These are phyloP conservation scores for Calonectria henricotiae DNA, from an alignment of 2,329 filamentous ascomycete species.

Conservation along the genomic window DNA sequence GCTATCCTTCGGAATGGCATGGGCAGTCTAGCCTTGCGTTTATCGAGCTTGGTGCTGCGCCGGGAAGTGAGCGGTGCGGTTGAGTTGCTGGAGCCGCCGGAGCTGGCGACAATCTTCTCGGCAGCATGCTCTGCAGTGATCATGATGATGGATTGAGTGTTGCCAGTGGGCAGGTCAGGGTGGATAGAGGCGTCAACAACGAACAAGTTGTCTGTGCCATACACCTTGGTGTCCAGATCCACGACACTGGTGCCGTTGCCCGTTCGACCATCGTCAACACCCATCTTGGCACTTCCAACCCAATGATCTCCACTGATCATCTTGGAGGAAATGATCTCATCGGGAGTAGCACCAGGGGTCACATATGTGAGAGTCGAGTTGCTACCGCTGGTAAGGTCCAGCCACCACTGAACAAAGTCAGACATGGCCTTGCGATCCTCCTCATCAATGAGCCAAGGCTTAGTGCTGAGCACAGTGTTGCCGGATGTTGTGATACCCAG, in stretches of 20 bases:
- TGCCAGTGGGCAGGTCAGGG: slow-evolving; percentile 62
- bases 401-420: slow-evolving; percentile 50
- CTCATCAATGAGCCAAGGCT: slow-evolving; percentile 51
- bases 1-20: slow-evolving; percentile 8
- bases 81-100: slow-evolving; percentile 36
- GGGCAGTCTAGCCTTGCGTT: slow-evolving; percentile 31
- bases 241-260: slow-evolving; percentile 69
- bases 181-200: slow-evolving; percentile 76
- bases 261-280: slow-evolving; percentile 65
- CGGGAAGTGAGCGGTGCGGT: slow-evolving; percentile 21
- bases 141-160: slow-evolving; percentile 54
- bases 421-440: slow-evolving; percentile 50
- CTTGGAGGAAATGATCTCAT: slow-evolving; percentile 46
- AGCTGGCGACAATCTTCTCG: slow-evolving; percentile 46
- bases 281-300: slow-evolving; percentile 60
- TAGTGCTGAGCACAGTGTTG: slow-evolving; percentile 52
- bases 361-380: slow-evolving; percentile 49
- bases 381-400: slow-evolving; percentile 43
- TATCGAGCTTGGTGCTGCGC: not conserved
- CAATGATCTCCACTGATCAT: slow-evolving; percentile 53
- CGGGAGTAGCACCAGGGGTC: slow-evolving; percentile 43
- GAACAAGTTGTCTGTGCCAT: slow-evolving; percentile 74
- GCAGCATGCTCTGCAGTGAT: slow-evolving; percentile 51
- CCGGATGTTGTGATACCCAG: slow-evolving; percentile 48
- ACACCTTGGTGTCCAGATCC: slow-evolving; percentile 72